phyloP scores from a whole-genome alignment of 768 basidiomycete species.

The Naganishia onofrii region DNA sequence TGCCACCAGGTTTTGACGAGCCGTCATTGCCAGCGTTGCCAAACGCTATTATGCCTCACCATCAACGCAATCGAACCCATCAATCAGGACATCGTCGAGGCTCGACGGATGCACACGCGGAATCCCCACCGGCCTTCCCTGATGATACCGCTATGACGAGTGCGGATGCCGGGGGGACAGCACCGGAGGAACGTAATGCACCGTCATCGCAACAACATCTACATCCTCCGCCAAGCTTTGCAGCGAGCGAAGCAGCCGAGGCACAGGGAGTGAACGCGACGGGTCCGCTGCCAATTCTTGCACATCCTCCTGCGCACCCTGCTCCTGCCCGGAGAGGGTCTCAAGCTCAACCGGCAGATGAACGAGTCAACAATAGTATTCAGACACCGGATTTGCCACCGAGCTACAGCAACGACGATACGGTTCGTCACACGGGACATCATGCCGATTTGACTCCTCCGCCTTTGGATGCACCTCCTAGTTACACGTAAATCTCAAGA shows the following conservation, averaged over 20 bases:
- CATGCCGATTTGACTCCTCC: background rate
- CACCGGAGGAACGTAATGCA: background rate
- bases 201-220: background rate
- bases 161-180: background rate
- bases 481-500: constrained; percentile 4
- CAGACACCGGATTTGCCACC: constrained; percentile 19
- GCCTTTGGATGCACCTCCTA: constrained; percentile 18
- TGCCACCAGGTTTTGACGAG: constrained; percentile 52
- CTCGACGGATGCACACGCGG: constrained; percentile 3
- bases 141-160: background rate
- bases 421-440: constrained; percentile 2
- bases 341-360: background rate
- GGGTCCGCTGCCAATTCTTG: constrained; percentile 25
- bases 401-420: constrained; percentile 21
- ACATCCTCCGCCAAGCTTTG: constrained; percentile 39
- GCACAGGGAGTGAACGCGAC: constrained; percentile 30
- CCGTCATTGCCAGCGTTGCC: constrained; percentile 50
- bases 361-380: background rate
- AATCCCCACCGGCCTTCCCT: constrained; percentile 24
- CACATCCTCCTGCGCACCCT: background rate
- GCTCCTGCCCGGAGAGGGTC: background rate
- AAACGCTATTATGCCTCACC: constrained; percentile 34
- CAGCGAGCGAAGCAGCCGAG: constrained; percentile 44
- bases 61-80: constrained; percentile 8
- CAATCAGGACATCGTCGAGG: background rate